A percentile compares a stretch with the other conserved stretches of the same genome.
Conservation (phyloP, 768 basidiomycete genomes). For the Lactarius deliciosus region DNA sequence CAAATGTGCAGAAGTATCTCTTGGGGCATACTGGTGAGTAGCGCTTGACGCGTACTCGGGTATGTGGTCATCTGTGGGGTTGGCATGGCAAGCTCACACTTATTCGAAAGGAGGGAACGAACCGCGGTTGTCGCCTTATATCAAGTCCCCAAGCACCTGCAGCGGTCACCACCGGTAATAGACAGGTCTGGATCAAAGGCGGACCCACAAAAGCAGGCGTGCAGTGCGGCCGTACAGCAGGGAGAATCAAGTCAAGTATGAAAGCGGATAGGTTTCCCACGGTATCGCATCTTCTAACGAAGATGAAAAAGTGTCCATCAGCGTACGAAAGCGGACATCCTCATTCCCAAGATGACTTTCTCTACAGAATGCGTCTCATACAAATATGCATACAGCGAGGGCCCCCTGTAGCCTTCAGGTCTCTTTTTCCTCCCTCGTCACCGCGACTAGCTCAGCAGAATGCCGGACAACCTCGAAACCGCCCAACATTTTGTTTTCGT, state of each 20-base stretch:
- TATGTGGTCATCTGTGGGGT: not conserved
- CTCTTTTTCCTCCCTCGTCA: not conserved
- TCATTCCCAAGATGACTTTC: slow-evolving; percentile 2
- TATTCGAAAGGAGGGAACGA: not conserved
- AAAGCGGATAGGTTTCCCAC: slow-evolving; percentile 3
- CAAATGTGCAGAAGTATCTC: slow-evolving; percentile 23
- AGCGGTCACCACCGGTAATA: not conserved
- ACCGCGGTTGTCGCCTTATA: not conserved
- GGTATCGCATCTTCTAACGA: slow-evolving; percentile 15
- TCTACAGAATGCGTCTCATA: slow-evolving; percentile 21
- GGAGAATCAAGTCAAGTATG: not conserved
- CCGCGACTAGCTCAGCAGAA: slow-evolving; percentile 26
- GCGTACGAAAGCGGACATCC: slow-evolving; percentile 4
- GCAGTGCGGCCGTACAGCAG: not conserved
- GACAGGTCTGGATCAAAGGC: not conserved
- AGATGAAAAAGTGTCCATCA: slow-evolving; percentile 12
- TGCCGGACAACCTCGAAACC: slow-evolving; percentile 51
- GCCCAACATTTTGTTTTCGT: slow-evolving; percentile 79
- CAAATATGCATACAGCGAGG: slow-evolving; percentile 18
- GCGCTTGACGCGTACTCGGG: not conserved
- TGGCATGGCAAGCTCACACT: not conserved
- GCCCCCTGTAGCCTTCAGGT: not conserved
- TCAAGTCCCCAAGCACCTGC: not conserved
- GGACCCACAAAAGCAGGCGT: not conserved
- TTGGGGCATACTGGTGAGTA: slow-evolving; percentile 18